A percentile compares a stretch with the other conserved stretches of the same genome.
Conservation (phyloP, 2,329 filamentous ascomycete genomes). For the Aspergillus hortae region DNA sequence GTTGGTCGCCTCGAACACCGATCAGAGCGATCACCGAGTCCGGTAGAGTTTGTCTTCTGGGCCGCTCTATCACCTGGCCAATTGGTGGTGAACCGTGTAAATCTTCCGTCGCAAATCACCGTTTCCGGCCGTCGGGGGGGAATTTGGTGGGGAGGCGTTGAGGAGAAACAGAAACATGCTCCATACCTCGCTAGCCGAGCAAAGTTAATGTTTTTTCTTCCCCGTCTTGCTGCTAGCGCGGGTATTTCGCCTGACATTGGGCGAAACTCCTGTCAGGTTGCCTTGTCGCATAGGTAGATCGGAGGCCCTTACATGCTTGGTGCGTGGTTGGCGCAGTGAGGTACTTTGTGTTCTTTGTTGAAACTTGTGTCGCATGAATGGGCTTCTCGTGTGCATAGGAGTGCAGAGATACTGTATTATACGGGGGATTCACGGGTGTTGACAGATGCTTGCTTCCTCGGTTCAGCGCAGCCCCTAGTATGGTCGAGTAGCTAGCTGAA, state of each 20-base stretch:
- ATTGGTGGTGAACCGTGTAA: not conserved
- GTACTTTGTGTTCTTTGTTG: not conserved
- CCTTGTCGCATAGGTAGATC: not conserved
- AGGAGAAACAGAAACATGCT: too few relatives aligned
- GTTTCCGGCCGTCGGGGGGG: not conserved
- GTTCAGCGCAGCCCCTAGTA: too few relatives aligned
- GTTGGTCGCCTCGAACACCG: not conserved
- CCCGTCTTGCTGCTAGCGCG: not conserved
- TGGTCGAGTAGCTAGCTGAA: too few relatives aligned
- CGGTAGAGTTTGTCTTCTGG: not conserved
- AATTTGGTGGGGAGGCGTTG: too few relatives aligned
- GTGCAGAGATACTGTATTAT: too few relatives aligned
- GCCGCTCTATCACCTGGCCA: not conserved
- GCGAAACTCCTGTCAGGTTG: conserved; percentile 2
- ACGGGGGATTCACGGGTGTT: too few relatives aligned
- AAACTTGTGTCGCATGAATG: too few relatives aligned
- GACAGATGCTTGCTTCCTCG: too few relatives aligned
- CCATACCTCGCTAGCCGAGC: too few relatives aligned
- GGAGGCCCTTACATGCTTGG: conserved; percentile 1
- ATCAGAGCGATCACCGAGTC: too few relatives aligned
- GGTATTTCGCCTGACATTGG: not conserved
- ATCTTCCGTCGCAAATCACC: conserved; percentile 5
- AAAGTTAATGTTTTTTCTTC: not conserved
- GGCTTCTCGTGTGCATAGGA: too few relatives aligned
- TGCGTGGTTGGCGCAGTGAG: not conserved